Evolutionary conservation across 179 eudicot genomes (phyloP), one percentile per base, ranked within the genome.

Genomic region (Beta corolliflora): DNA sequence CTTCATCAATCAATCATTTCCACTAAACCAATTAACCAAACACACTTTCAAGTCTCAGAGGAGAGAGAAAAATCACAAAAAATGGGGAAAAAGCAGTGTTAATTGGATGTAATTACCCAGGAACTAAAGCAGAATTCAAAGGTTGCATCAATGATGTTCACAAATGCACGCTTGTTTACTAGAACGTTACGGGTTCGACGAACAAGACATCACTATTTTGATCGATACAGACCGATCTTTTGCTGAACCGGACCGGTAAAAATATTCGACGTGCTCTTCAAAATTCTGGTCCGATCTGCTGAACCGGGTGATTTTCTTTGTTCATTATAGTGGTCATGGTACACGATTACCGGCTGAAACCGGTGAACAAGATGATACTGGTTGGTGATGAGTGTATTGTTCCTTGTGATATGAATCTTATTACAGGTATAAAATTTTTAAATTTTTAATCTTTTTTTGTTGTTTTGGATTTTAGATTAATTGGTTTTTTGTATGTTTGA

Each of bases 261-360:
- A 92, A 95, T 76, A 89, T 92, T 16, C 87, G 95, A 3, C 70
- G 63, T 0, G 91, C 92, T 0, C 88, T 95, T 21, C 19, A 86
- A 16, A 63, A 84, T 63, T 87, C n/a, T 95, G 50, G 86, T 95
- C 5, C 67, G 79, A 15, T 84, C 89, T 3, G 94, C 95, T 31
- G 66, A 79, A 6, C 81, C 86, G 1, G 97, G 93, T 1, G 98
- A 94, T 56, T 77, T 67, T n/a, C 81, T 94, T 92, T 44, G 94
- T 94, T 15, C 98, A 94, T 79, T 94, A 93, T 54, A 93, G 98
- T 56, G 98, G 98, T 4, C 98, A 94, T 74, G 97, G 97, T 9
- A 93, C 97, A 1, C 86, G 98, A 1, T 86, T 94, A 21, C 98
- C 98, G 9, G 96, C 98, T 46, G 98, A 93, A 88, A 93, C 97